A percentile compares a stretch with the other conserved stretches of the same genome.
Evolutionary conservation across 1,284 basidiomycete genomes (phyloP).

Genomic region (Serendipita sp.): DNA sequence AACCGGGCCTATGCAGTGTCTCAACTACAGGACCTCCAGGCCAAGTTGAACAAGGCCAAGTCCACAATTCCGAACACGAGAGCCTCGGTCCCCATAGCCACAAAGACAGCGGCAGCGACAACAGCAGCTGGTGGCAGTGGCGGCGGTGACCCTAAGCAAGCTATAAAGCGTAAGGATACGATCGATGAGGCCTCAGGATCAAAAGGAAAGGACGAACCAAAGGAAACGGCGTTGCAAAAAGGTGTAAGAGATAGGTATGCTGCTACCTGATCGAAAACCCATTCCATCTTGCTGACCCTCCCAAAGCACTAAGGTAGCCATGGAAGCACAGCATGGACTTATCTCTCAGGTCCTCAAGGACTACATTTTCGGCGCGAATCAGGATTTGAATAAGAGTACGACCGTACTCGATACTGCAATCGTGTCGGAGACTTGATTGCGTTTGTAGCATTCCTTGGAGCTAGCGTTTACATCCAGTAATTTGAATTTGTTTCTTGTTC

Average conservation of each 20-base stretch:
- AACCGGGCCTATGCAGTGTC: constrained; percentile 85
- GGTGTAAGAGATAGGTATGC: constrained; percentile 71
- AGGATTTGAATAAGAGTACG: not conserved
- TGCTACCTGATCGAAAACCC: not conserved
- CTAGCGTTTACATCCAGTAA: too few relatives aligned
- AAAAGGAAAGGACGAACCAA: constrained; percentile 58
- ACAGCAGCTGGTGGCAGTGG: constrained; percentile 1
- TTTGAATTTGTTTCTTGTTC: too few relatives aligned
- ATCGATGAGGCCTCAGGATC: constrained; percentile 22
- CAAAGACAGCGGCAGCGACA: constrained; percentile 23
- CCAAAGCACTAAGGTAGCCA: constrained; percentile 63
- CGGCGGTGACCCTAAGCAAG: constrained; percentile 6
- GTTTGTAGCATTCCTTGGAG: too few relatives aligned
- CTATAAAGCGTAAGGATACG: constrained; percentile 9
- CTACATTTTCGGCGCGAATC: constrained; percentile 38
- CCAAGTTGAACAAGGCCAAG: constrained; percentile 66
- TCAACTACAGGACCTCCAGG: constrained; percentile 75
- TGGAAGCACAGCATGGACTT: constrained; percentile 82
- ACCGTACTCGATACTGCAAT: constrained; percentile 3
- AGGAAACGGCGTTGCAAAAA: constrained; percentile 63
- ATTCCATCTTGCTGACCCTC: constrained; percentile 4
- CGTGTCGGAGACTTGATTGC: not conserved
- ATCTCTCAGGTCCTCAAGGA: constrained; percentile 84
- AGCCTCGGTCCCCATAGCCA: constrained; percentile 35
- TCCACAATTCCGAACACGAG: constrained; percentile 39